Percentiles rank a stretch among this genome's conserved stretches.
Evolutionary conservation across 2,329 filamentous ascomycete genomes (phyloP).

Genomic region (Stachybotrys chlorohalonatus): DNA sequence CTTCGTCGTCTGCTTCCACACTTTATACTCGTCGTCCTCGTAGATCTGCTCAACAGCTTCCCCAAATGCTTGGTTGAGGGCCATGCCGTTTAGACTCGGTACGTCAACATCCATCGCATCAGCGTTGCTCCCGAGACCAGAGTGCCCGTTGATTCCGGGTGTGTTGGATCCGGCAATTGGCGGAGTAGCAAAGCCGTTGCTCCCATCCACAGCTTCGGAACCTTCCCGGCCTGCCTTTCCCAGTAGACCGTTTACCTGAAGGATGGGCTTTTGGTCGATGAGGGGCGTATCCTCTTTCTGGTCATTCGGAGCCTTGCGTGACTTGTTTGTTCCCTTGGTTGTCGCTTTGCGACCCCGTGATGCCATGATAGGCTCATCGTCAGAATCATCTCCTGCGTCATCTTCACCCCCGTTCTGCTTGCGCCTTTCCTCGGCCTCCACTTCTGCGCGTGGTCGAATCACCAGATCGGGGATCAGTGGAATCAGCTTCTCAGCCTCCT

Average conservation of each 20-base stretch:
- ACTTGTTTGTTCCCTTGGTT: conserved; percentile 69
- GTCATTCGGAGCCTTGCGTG: conserved; percentile 64
- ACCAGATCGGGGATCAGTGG: conserved; percentile 89
- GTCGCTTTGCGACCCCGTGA: conserved; percentile 79
- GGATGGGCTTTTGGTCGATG: conserved; percentile 62
- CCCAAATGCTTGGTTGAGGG: conserved; percentile 53
- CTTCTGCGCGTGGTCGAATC: conserved; percentile 84
- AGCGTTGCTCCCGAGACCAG: conserved; percentile 61
- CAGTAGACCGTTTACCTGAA: conserved; percentile 57
- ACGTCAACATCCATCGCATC: conserved; percentile 86
- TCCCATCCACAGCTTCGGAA: conserved; percentile 71
- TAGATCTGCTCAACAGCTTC: conserved; percentile 66
- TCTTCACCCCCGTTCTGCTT: conserved; percentile 80
- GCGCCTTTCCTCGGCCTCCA: conserved; percentile 78
- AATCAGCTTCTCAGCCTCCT: conserved; percentile 93
- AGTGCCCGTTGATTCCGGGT: conserved; percentile 59
- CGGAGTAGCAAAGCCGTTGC: conserved; percentile 80
- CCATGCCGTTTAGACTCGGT: conserved; percentile 58
- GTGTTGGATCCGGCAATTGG: conserved; percentile 67
- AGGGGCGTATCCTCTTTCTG: conserved; percentile 72
- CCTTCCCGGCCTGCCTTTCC: conserved; percentile 55
- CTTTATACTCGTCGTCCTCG: conserved; percentile 90
- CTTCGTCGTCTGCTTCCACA: conserved; percentile 98
- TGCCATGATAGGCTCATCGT: conserved; percentile 97
- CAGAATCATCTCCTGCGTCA: conserved; percentile 81